These are phyloP conservation scores for Zygosaccharomyces bisporus DNA, from an alignment of 805 yeast species.

Conservation along the genomic window DNA sequence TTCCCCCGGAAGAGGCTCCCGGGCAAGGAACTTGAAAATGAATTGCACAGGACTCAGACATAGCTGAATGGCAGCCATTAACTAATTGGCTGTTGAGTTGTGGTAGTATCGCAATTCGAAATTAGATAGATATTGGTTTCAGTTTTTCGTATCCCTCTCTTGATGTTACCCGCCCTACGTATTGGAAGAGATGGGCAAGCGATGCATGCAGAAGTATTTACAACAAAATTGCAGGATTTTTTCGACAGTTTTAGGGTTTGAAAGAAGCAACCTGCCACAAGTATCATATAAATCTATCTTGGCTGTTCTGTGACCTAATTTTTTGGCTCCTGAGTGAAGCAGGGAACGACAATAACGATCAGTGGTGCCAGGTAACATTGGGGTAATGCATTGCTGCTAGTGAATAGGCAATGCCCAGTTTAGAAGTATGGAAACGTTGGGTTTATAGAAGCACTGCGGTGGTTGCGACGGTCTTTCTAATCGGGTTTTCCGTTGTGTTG, in stretches of 20 bases:
- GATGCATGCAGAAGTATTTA: too few relatives aligned
- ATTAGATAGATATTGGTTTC: too few relatives aligned
- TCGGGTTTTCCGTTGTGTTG: constrained; percentile 64
- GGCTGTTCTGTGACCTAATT: background rate
- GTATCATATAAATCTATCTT: background rate
- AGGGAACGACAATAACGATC: too few relatives aligned
- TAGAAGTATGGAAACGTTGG: constrained; percentile 15
- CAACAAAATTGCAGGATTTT: background rate
- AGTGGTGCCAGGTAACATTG: background rate
- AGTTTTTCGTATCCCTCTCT: background rate
- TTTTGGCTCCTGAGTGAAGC: background rate
- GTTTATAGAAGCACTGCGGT: constrained; percentile 19
- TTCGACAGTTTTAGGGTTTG: background rate
- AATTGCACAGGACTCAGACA: too few relatives aligned
- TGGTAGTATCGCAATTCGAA: too few relatives aligned
- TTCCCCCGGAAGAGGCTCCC: too few relatives aligned
- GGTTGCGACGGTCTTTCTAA: constrained; percentile 34
- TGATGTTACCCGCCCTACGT: background rate
- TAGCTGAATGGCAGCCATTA: too few relatives aligned
- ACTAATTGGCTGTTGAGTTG: too few relatives aligned
- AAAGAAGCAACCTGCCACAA: too few relatives aligned
- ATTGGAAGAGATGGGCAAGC: too few relatives aligned
- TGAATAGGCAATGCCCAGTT: constrained; percentile 3
- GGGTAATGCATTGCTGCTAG: constrained; percentile 1
- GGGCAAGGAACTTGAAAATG: too few relatives aligned